A percentile compares a stretch with the other conserved stretches of the same genome.
Evolutionary conservation across 345 rosid genomes (phyloP).

Genomic region (Rhizophora apiculata): DNA sequence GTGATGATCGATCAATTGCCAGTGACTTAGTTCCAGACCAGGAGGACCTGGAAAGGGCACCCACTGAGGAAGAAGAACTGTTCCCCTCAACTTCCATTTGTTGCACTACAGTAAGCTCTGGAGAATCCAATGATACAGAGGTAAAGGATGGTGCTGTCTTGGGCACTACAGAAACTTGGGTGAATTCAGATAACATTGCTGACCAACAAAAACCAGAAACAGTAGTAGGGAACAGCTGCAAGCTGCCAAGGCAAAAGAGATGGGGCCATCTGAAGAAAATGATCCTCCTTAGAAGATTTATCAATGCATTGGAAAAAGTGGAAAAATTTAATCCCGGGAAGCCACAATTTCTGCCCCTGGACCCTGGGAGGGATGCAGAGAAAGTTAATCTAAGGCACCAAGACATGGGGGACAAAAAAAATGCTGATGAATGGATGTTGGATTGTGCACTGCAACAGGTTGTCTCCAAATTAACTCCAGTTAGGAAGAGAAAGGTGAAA

Average conservation of each 20-base stretch:
- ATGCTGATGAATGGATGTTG: conserved; percentile 85
- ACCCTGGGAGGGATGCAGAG: conserved; percentile 46
- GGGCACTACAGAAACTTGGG: conserved; percentile 15
- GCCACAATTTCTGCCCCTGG: conserved; percentile 46
- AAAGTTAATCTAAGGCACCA: conserved; percentile 68
- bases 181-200: neutral
- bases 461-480: conserved; percentile 76
- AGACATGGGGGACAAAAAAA: conserved; percentile 53
- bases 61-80: conserved; percentile 6
- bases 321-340: conserved; percentile 46
- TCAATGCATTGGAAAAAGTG: conserved; percentile 74
- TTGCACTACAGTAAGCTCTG: conserved; percentile 14
- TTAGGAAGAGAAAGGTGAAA: conserved; percentile 71
- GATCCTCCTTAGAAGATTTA: conserved; percentile 48
- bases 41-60: conserved; percentile 20
- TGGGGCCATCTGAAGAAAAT: conserved; percentile 31
- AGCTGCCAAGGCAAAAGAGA: conserved; percentile 11
- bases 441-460: conserved; percentile 76
- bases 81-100: conserved; percentile 17
- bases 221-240: conserved; percentile 23
- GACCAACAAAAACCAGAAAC: neutral
- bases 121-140: conserved; percentile 22
- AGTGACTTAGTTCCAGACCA: conserved; percentile 30
- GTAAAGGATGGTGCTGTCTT: conserved; percentile 15
- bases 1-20: conserved; percentile 46